Evolutionary conservation across 2,329 filamentous ascomycete species (phyloP).

Genomic region (Paraphoma sp.): DNA sequence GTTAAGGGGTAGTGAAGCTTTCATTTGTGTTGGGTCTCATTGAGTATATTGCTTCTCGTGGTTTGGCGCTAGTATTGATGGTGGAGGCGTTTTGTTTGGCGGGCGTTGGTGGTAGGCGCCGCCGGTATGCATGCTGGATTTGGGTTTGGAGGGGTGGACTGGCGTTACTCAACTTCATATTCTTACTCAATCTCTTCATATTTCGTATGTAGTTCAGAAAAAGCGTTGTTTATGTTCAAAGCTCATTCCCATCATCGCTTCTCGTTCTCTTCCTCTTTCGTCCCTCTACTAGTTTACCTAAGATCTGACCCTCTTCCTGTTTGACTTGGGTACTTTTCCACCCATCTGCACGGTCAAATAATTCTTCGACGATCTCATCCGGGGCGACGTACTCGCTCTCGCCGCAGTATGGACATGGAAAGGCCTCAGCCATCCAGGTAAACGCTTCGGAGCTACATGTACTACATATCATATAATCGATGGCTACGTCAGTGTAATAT

Average conservation of each 20-base stretch:
- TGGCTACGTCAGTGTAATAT: slow-evolving; percentile 3
- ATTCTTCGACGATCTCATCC: neutral
- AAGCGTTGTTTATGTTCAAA: neutral
- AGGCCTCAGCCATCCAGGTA: slow-evolving; percentile 18
- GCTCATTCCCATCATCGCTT: neutral
- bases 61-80: neutral
- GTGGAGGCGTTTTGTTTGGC: neutral
- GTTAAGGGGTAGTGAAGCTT: slow-evolving; percentile 2
- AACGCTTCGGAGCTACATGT: slow-evolving; percentile 10
- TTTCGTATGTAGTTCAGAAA: neutral
- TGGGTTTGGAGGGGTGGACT: neutral
- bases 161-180: neutral
- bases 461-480: slow-evolving; percentile 15
- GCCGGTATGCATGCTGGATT: neutral
- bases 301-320: too few relatives aligned
- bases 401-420: slow-evolving; percentile 15
- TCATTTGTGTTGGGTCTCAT: neutral
- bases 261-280: neutral
- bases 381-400: neutral
- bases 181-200: neutral
- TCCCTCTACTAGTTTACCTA: neutral
- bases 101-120: slow-evolving; percentile 8
- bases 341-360: neutral
- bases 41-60: neutral
- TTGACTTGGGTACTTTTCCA: too few relatives aligned